Conservation (phyloP, 108 stramenopile genomes). For the Conticribra guillardii region DNA sequence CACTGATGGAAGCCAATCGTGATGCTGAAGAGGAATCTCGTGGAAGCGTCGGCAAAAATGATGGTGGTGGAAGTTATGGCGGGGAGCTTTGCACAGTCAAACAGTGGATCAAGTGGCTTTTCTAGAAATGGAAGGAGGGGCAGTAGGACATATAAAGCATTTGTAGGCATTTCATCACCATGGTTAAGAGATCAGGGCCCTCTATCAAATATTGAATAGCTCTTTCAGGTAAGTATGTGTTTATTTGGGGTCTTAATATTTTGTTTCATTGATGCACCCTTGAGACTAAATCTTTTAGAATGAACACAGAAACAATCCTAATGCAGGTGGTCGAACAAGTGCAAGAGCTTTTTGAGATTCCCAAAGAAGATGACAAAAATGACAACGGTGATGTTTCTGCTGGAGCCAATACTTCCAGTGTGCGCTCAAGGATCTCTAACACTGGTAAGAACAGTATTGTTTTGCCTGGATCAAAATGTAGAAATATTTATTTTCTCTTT, state of each 20-base stretch:
- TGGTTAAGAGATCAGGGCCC: slow-evolving; percentile 13
- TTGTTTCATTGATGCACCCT: no score
- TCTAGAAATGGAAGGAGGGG: neutral
- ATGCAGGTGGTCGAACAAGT: neutral
- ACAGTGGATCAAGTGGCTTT: slow-evolving; percentile 7
- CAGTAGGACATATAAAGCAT: slow-evolving; percentile 15
- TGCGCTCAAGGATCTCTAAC: no score
- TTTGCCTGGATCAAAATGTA: no score
- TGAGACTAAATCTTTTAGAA: no score
- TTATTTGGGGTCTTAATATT: no score
- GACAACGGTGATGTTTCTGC: neutral
- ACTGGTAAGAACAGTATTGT: no score
- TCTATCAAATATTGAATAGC: slow-evolving; percentile 32
- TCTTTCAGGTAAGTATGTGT: slow-evolving; percentile 30
- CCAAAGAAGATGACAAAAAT: neutral
- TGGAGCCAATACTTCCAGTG: neutral
- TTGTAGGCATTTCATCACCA: slow-evolving; percentile 29
- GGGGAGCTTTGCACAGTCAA: no score
- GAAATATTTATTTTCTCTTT: no score
- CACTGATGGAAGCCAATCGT: slow-evolving; percentile 18
- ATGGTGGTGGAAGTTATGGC: slow-evolving; percentile 9
- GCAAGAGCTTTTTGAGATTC: neutral
- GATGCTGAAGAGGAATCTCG: slow-evolving; percentile 32
- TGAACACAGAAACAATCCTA: neutral
- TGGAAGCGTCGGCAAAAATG: slow-evolving; percentile 13